Percentiles rank a stretch among this genome's conserved stretches.
These are phyloP conservation scores for Eruca vesicaria DNA, from an alignment of 441 rosid species.

Conservation along the genomic window DNA sequence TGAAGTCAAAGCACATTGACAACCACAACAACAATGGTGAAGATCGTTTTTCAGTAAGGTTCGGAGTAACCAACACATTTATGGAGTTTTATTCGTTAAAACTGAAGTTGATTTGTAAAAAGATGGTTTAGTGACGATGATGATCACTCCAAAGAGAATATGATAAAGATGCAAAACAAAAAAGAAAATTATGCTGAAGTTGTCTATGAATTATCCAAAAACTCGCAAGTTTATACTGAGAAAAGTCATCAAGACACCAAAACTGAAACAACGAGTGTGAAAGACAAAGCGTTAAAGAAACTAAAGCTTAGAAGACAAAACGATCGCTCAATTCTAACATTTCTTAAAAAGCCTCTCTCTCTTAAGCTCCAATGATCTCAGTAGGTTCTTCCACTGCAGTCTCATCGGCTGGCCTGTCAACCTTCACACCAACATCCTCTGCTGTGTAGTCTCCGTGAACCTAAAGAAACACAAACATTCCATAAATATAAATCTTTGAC, in stretches of 20 bases:
- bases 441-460: constrained; percentile 73
- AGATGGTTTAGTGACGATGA: no score
- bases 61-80: no score
- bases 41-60: no score
- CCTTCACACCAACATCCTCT: constrained; percentile 77
- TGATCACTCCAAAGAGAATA: no score
- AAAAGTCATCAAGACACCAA: constrained; percentile 14
- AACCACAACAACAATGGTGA: no score
- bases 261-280: neutral
- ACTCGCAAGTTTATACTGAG: constrained; percentile 14
- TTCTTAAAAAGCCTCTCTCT: neutral
- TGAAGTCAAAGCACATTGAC: neutral
- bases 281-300: constrained; percentile 6
- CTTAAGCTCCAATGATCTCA: constrained; percentile 55
- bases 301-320: constrained; percentile 9
- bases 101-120: no score
- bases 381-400: constrained; percentile 49
- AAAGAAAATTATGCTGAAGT: no score
- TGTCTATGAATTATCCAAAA: constrained; percentile 32
- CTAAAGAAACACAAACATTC: constrained; percentile 33
- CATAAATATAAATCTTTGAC: neutral
- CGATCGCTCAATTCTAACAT: neutral
- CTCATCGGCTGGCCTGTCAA: constrained; percentile 81
- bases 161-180: no score
- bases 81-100: no score